Evolutionary conservation across 495 filamentous ascomycete genomes (phyloP).

Genomic region (Hypoxylon trugodes): DNA sequence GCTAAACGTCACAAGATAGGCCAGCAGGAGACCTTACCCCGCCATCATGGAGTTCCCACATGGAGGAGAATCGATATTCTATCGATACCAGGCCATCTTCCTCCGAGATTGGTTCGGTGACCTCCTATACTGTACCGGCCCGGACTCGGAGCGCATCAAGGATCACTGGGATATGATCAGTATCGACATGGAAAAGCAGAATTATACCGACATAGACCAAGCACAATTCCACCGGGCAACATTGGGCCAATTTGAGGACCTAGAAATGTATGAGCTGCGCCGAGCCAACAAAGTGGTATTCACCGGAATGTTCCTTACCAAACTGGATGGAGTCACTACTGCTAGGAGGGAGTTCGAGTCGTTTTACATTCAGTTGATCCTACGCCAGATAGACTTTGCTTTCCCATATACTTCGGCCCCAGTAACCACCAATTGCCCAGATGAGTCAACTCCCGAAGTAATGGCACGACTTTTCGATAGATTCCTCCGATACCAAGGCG

Average conservation of each 20-base stretch:
- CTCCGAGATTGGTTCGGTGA: constrained; percentile 2
- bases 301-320: constrained; percentile 18
- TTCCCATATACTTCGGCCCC: background rate
- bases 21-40: too few relatives aligned
- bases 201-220: background rate
- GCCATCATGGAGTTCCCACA: constrained; percentile 23
- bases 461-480: constrained; percentile 38
- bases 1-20: background rate
- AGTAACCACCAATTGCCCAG: background rate
- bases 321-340: background rate
- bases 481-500: constrained; percentile 33
- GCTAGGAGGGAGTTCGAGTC: constrained; percentile 13
- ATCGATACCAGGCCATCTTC: constrained; percentile 28
- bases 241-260: background rate
- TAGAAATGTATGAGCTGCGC: constrained; percentile 14
- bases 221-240: background rate
- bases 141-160: constrained; percentile 1
- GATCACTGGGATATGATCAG: constrained; percentile 11
- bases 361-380: constrained; percentile 14
- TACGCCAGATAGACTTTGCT: constrained; percentile 18
- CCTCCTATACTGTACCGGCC: constrained; percentile 23
- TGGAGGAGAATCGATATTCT: constrained; percentile 31
- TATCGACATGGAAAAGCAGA: background rate
- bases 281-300: background rate
- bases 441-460: constrained; percentile 16